phyloP scores from a whole-genome alignment of 1,284 basidiomycete species.

The Hymenochaete sp. region DNA sequence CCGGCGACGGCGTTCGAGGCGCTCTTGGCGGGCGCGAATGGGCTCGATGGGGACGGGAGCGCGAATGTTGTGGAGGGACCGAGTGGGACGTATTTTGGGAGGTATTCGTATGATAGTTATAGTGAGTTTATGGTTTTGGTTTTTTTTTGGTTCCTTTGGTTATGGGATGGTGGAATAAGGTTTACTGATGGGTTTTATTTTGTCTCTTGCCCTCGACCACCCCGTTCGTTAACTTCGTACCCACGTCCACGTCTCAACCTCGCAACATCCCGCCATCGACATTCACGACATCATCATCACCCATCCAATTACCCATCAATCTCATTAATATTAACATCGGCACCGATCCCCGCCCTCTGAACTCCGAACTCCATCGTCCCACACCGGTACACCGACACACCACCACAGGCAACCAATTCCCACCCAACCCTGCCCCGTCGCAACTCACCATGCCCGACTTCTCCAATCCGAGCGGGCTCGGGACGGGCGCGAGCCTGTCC shows the following conservation, averaged over 20 bases:
- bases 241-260: not conserved
- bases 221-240: not conserved
- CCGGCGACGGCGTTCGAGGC: slow-evolving; percentile 22
- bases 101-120: slow-evolving; percentile 4
- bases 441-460: slow-evolving; percentile 43
- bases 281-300: not conserved
- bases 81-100: slow-evolving; percentile 28
- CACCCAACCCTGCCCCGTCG: slow-evolving; percentile 33
- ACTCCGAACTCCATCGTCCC: not conserved
- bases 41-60: too few species aligned
- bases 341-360: too few species aligned
- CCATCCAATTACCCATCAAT: not conserved
- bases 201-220: not conserved
- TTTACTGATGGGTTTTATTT: not conserved
- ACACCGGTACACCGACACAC: not conserved
- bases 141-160: not conserved
- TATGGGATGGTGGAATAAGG: too few species aligned
- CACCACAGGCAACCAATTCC: slow-evolving; percentile 30
- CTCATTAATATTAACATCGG: too few species aligned
- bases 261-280: not conserved
- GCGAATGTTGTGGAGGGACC: slow-evolving; percentile 24
- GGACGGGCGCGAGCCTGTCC: slow-evolving; percentile 26
- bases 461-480: slow-evolving; percentile 34
- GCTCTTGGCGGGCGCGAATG: too few species aligned
- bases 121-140: not conserved